These are phyloP conservation scores for Sarocladiaceae sp. DNA, from an alignment of 2,329 filamentous ascomycete genomes.

Conservation along the genomic window DNA sequence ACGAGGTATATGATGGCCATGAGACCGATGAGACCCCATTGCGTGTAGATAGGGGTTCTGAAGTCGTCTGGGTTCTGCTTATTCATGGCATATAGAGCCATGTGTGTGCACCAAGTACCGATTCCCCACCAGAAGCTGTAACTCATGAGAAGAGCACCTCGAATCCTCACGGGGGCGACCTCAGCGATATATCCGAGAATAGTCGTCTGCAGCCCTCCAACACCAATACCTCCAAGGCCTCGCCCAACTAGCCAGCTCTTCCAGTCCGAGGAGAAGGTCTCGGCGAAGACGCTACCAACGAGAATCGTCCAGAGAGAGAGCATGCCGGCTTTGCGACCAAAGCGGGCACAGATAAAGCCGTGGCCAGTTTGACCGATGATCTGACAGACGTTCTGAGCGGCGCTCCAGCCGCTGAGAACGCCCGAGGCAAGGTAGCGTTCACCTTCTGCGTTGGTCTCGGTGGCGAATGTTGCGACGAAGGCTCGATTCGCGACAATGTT, in stretches of 20 bases:
- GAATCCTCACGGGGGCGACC: conserved; percentile 31
- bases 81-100: conserved; percentile 31
- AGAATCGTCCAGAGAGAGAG: conserved; percentile 25
- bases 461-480: conserved; percentile 28
- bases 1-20: conserved; percentile 29
- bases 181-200: conserved; percentile 36
- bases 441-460: conserved; percentile 18
- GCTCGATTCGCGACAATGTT: conserved; percentile 31
- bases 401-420: conserved; percentile 30
- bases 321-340: conserved; percentile 26
- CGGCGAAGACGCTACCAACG: conserved; percentile 28
- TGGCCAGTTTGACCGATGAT: conserved; percentile 29
- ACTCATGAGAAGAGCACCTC: conserved; percentile 32
- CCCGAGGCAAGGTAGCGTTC: conserved; percentile 25
- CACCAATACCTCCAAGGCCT: conserved; percentile 29
- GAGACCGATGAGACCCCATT: conserved; percentile 37
- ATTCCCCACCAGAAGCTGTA: conserved; percentile 39
- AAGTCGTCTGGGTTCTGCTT: conserved; percentile 25
- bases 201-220: conserved; percentile 35
- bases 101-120: conserved; percentile 34
- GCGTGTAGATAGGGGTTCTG: conserved; percentile 33
- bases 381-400: conserved; percentile 33
- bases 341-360: conserved; percentile 19
- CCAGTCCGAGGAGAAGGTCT: conserved; percentile 30
- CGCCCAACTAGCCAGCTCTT: conserved; percentile 33